Conservation (phyloP, 2,329 filamentous ascomycete genomes). For the Pestalotiopsis sp. region DNA sequence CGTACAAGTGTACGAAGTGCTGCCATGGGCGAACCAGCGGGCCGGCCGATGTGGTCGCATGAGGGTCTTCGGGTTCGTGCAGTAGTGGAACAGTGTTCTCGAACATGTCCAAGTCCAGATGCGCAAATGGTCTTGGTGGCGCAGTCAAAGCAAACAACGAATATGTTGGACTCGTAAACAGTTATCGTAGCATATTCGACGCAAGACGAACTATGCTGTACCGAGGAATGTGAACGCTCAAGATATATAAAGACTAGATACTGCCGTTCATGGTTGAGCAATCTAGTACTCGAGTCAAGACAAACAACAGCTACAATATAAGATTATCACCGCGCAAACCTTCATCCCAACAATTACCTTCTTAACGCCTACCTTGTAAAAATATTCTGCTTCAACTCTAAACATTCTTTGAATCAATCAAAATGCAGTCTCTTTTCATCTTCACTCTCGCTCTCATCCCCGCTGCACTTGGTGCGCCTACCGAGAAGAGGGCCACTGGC, state of each 20-base stretch:
- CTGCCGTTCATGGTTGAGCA: not conserved
- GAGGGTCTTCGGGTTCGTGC: not conserved
- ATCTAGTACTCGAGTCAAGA: not conserved
- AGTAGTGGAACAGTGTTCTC: not conserved
- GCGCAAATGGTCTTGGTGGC: not conserved
- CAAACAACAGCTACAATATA: not conserved
- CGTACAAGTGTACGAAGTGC: not conserved
- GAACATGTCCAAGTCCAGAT: not conserved
- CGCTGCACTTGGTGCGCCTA: not conserved
- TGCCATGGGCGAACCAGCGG: not conserved
- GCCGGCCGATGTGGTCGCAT: not conserved
- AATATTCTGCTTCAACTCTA: not conserved
- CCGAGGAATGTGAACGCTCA: no score
- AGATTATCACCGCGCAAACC: not conserved
- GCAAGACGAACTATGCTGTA: no score
- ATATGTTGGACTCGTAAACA: not conserved
- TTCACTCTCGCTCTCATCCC: not conserved
- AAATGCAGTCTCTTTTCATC: constrained; percentile 4
- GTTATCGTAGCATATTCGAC: not conserved
- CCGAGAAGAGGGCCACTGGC: not conserved
- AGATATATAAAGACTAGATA: not conserved
- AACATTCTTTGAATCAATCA: not conserved
- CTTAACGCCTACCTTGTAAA: not conserved
- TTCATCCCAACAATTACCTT: not conserved
- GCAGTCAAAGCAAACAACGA: not conserved